phyloP scores from a whole-genome alignment of 495 filamentous ascomycete genomes.

The Penicillium desertorum region DNA sequence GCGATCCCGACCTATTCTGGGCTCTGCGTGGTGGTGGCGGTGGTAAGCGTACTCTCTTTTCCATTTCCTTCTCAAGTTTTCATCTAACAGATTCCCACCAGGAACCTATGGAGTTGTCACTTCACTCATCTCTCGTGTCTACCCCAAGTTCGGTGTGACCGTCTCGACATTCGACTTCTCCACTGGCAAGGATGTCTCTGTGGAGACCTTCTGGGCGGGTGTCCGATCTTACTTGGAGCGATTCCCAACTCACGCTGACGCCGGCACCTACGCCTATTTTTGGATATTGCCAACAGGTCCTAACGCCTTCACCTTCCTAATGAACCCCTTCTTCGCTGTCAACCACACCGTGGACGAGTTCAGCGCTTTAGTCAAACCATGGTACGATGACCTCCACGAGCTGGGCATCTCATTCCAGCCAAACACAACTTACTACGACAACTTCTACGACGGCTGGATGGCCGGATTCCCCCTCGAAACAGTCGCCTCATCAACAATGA shows the following conservation, averaged over 20 bases:
- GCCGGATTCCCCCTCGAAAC: slow-evolving; percentile 48
- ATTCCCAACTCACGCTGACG: slow-evolving; percentile 49
- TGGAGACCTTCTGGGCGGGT: slow-evolving; percentile 51
- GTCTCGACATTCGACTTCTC: slow-evolving; percentile 43
- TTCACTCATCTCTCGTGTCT: slow-evolving; percentile 48
- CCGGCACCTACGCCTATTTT: slow-evolving; percentile 58
- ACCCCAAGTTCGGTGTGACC: slow-evolving; percentile 41
- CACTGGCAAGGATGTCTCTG: slow-evolving; percentile 31
- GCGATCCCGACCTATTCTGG: slow-evolving; percentile 62
- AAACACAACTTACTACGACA: slow-evolving; percentile 49
- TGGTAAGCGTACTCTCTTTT: slow-evolving; percentile 3
- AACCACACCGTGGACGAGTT: slow-evolving; percentile 51
- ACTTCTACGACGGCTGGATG: slow-evolving; percentile 49
- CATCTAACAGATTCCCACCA: not conserved
- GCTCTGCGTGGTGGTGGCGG: slow-evolving; percentile 40
- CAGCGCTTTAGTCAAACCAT: slow-evolving; percentile 46
- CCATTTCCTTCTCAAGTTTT: not conserved
- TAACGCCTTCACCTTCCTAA: slow-evolving; percentile 20
- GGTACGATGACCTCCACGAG: slow-evolving; percentile 38
- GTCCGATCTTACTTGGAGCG: slow-evolving; percentile 47
- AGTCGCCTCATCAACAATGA: slow-evolving; percentile 39
- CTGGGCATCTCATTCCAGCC: slow-evolving; percentile 42
- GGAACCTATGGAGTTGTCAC: slow-evolving; percentile 54
- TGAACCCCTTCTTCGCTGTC: slow-evolving; percentile 47
- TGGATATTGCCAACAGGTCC: slow-evolving; percentile 22